Conservation (phyloP, 495 filamentous ascomycete species). For the Aspergillus coremiiformis region DNA sequence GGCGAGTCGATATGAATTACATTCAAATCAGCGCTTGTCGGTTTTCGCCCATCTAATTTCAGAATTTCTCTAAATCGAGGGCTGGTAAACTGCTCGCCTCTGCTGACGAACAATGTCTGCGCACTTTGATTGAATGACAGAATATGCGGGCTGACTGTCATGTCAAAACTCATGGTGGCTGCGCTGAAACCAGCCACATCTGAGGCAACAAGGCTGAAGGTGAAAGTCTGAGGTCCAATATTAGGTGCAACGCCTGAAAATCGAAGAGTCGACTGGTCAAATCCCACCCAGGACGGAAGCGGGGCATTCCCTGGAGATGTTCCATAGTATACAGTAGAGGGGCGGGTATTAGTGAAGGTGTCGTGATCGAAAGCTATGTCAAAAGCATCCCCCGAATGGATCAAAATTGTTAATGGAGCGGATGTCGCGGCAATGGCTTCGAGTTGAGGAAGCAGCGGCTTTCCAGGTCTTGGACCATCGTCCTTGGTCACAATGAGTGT, state of each 20-base stretch:
- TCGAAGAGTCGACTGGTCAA: conserved; percentile 54
- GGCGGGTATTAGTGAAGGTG: conserved; percentile 41
- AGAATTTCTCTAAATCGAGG: conserved; percentile 46
- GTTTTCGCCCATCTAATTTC: conserved; percentile 53
- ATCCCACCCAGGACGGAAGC: conserved; percentile 78
- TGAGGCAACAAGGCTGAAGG: conserved; percentile 68
- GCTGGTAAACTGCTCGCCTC: conserved; percentile 48
- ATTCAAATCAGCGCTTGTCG: conserved; percentile 38
- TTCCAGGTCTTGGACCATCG: conserved; percentile 42
- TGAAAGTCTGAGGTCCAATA: conserved; percentile 64
- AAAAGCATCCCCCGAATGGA: conserved; percentile 40
- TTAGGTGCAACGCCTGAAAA: conserved; percentile 72
- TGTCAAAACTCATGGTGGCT: conserved; percentile 54
- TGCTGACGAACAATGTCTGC: conserved; percentile 52
- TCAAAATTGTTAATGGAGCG: conserved; percentile 37
- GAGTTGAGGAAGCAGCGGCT: conserved; percentile 42
- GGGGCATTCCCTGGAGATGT: conserved; percentile 70
- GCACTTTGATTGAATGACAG: conserved; percentile 52
- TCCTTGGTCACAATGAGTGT: conserved; percentile 56
- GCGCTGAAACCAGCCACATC: conserved; percentile 73
- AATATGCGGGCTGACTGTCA: conserved; percentile 63
- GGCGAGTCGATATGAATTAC: conserved; percentile 49
- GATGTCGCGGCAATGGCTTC: conserved; percentile 38
- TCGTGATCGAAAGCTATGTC: conserved; percentile 40
- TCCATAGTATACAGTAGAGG: conserved; percentile 62